These are phyloP conservation scores for Actinomortierella wolfii DNA, from an alignment of 371 early-diverging fungal species.

Conservation along the genomic window DNA sequence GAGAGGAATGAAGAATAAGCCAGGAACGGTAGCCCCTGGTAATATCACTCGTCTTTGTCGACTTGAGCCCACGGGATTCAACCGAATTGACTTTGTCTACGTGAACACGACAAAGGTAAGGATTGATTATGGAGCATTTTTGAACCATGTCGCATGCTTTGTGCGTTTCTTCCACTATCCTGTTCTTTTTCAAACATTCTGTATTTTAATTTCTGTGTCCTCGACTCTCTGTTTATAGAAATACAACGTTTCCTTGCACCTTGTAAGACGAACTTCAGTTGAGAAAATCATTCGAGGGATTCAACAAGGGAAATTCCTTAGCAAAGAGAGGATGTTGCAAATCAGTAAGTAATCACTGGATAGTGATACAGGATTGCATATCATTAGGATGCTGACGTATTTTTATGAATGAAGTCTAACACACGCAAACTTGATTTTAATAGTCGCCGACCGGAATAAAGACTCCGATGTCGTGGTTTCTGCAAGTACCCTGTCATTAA, in stretches of 20 bases:
- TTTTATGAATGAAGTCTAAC: constrained; percentile 16
- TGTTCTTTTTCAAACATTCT: not conserved
- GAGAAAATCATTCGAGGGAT: constrained; percentile 50
- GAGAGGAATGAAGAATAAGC: constrained; percentile 62
- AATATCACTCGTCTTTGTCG: constrained; percentile 56
- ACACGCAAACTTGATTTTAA: not conserved
- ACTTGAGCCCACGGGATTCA: constrained; percentile 27
- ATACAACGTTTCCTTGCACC: constrained; percentile 51
- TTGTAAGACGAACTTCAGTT: constrained; percentile 54
- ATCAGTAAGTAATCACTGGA: constrained; percentile 57
- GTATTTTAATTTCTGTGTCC: not conserved
- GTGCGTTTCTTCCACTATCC: not conserved
- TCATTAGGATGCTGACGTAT: not conserved
- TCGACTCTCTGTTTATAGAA: constrained; percentile 18
- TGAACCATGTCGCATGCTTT: not conserved
- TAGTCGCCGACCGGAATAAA: constrained; percentile 46
- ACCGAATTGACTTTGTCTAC: constrained; percentile 62
- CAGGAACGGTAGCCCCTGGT: constrained; percentile 66
- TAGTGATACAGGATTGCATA: too few species aligned
- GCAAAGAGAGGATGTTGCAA: constrained; percentile 53
- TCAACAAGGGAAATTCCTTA: constrained; percentile 42
- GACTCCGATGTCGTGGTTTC: constrained; percentile 60
- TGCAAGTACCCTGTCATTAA: constrained; percentile 58
- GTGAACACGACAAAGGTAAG: constrained; percentile 58
- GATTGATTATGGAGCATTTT: not conserved